Base-by-base conservation (phyloP, 768 basidiomycete species). In the Leccinum subtestaceum region DNA sequence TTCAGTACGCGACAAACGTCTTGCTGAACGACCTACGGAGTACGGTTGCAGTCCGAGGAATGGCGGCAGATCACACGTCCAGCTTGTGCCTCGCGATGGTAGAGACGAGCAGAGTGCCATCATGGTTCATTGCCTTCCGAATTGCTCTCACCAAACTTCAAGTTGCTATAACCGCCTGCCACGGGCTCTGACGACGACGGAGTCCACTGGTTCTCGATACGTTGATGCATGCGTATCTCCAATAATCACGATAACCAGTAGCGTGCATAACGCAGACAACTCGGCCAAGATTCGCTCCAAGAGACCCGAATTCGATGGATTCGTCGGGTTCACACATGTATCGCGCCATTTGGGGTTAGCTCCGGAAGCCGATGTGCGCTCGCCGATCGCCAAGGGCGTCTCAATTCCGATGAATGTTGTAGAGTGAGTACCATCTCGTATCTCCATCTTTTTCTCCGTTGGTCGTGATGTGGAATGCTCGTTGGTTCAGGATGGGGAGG, bases 191-290 rank as follows among this genome's bases (percentile, higher is more conserved):
- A 23, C 21, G 43, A 27, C 52, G 43, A 32, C 52, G 21, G 34
- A 58, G 9, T n/a, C 46, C 17, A 19, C 43, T 25, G n/a, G 43
- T 38, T 4, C 63, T 38, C 66, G 49, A 63, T 70, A 73, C 23
- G 66, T 60, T n/a, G 70, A 72, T 51, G 64, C 61, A 34, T 60
- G 56, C 46, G 71, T 72, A 51, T 72, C 71, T 31, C 71, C 71
- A 1, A 72, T 68, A 15, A 53, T 65, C 54, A 9, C 53, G 29
- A 49, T 43, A 51, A 52, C 53, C 19, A 12, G 52, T 57, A 25
- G 21, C n/a, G 4, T 32, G 32, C 51, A 52, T 21, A n/a, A 48
- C 7, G 19, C 13, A 3, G 11, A 27, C 49, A 52, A n/a, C 21
- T 46, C 52, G 5, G 10, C 40, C 31, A 62, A 61, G 50, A 36